These are phyloP conservation scores for Pseudocercospora fuligena DNA, from an alignment of 2,329 filamentous ascomycete species.

Conservation along the genomic window DNA sequence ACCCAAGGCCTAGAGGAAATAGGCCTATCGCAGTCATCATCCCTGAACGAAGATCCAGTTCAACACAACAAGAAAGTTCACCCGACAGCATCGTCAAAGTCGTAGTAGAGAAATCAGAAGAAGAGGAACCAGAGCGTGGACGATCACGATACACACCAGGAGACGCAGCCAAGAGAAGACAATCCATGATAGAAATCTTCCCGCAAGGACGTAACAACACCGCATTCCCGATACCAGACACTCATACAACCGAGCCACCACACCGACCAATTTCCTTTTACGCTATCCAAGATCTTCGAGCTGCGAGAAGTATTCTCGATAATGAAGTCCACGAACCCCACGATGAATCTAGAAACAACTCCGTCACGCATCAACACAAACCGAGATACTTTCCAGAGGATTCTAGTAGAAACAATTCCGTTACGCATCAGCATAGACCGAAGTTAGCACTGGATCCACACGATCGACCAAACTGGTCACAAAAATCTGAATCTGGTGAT, in stretches of 20 bases:
- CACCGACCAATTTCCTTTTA: slow-evolving; percentile 3
- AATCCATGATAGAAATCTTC: slow-evolving; percentile 2
- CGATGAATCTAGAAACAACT: not conserved
- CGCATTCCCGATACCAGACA: not conserved
- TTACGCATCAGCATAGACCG: not conserved
- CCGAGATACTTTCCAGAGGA: not conserved
- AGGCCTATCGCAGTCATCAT: slow-evolving; percentile 6
- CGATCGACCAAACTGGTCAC: slow-evolving; percentile 34
- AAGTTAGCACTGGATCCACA: slow-evolving; percentile 18
- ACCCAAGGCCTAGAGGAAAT: not conserved
- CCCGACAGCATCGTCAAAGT: slow-evolving; percentile 1
- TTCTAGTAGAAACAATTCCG: not conserved
- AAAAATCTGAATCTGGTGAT: slow-evolving; percentile 30
- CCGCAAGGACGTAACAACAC: not conserved
- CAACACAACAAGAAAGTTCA: not conserved
- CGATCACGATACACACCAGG: slow-evolving; percentile 23
- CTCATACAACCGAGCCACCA: not conserved
- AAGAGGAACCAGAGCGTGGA: not conserved
- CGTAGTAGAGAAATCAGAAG: not conserved
- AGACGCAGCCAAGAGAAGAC: slow-evolving; percentile 26
- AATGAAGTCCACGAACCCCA: not conserved
- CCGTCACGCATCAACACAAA: not conserved
- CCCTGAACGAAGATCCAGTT: not conserved
- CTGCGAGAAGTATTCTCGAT: not conserved
- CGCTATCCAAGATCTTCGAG: not conserved